Evolutionary conservation across 1,284 basidiomycete species (phyloP).

Genomic region (Lignosus rhinocerotis): DNA sequence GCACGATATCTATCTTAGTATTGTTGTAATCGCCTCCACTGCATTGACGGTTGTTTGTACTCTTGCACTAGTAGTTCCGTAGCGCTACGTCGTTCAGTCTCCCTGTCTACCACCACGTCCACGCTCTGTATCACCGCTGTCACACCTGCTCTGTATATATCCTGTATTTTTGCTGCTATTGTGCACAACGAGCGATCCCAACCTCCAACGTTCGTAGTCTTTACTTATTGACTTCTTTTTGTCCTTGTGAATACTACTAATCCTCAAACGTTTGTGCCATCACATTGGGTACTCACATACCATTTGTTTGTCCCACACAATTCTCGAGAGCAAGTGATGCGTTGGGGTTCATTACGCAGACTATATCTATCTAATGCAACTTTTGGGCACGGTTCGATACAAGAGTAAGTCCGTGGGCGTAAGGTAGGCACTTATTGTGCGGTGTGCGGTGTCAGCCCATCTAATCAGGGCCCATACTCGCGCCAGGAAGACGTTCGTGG

Average conservation of each 20-base stretch:
- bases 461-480: conserved; percentile 17
- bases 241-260: neutral
- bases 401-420: neutral
- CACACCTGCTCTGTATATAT: conserved; percentile 28
- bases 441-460: neutral
- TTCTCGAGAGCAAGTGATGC: neutral
- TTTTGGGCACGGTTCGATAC: conserved; percentile 1
- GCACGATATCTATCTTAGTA: conserved; percentile 25
- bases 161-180: conserved; percentile 18
- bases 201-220: neutral
- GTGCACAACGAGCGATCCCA: neutral
- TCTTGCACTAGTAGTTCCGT: conserved; percentile 22
- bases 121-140: conserved; percentile 27
- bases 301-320: neutral
- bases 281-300: too few relatives aligned
- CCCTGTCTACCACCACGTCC: neutral
- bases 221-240: neutral
- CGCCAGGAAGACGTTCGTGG: conserved; percentile 33
- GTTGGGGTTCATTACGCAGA: conserved; percentile 14
- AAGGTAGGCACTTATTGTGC: neutral
- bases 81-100: conserved; percentile 1
- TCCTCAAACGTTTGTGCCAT: neutral
- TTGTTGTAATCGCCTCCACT: conserved; percentile 24
- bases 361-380: conserved; percentile 14
- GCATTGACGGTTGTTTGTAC: conserved; percentile 17